A percentile compares a stretch with the other conserved stretches of the same genome.
Evolutionary conservation across 345 rosid genomes (phyloP).

Genomic region (Triadica sebifera): DNA sequence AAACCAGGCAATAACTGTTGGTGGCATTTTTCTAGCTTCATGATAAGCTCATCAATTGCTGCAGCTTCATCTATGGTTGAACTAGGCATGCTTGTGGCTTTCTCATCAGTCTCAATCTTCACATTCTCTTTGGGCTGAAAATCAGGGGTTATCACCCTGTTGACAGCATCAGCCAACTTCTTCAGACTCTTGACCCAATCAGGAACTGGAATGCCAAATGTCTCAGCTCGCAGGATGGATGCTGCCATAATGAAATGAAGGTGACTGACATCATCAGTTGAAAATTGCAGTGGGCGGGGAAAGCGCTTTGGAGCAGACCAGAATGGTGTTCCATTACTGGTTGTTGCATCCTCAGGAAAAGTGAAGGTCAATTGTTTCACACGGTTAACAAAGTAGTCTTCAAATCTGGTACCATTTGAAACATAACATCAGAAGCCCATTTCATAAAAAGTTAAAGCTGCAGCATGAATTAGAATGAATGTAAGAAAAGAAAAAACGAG

Average conservation of each 20-base stretch:
- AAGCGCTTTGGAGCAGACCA: slow-evolving; percentile 99
- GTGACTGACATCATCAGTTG: slow-evolving; percentile 61
- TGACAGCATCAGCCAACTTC: slow-evolving; percentile 53
- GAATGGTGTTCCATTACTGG: slow-evolving; percentile 91
- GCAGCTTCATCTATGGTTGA: slow-evolving; percentile 55
- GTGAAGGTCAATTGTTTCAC: slow-evolving; percentile 85
- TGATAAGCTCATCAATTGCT: slow-evolving; percentile 46
- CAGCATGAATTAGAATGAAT: background rate
- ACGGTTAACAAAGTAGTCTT: slow-evolving; percentile 82
- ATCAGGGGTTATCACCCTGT: slow-evolving; percentile 58
- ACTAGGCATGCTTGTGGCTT: slow-evolving; percentile 45
- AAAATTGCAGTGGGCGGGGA: slow-evolving; percentile 74
- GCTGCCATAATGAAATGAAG: slow-evolving; percentile 73
- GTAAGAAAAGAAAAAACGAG: background rate
- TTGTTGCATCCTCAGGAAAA: slow-evolving; percentile 93
- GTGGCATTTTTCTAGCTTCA: slow-evolving; percentile 47
- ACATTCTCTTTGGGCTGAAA: slow-evolving; percentile 61
- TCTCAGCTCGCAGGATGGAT: slow-evolving; percentile 83
- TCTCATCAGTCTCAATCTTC: slow-evolving; percentile 67
- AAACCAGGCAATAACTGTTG: slow-evolving; percentile 42
- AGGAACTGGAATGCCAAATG: slow-evolving; percentile 79
- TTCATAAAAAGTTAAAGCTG: background rate
- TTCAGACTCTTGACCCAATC: slow-evolving; percentile 67
- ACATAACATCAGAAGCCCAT: slow-evolving; percentile 1
- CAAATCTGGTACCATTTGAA: slow-evolving; percentile 55